Conservation (phyloP, 805 yeast species). For the Wickerhamomyces xylosicus region DNA sequence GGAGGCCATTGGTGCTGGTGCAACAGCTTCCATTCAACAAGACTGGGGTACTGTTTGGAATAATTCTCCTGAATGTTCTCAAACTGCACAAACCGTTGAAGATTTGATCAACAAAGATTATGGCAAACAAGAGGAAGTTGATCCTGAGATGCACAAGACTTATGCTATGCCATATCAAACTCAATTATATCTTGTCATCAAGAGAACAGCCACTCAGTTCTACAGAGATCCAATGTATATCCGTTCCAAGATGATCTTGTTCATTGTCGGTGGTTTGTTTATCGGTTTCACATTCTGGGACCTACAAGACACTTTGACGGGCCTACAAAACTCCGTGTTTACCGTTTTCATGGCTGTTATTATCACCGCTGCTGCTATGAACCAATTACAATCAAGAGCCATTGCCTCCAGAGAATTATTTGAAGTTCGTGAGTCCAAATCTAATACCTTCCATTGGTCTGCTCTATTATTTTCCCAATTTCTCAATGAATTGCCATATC, state of each 20-base stretch:
- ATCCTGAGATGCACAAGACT: conserved; percentile 12
- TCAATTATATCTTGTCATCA: conserved; percentile 31
- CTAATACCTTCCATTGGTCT: conserved; percentile 71
- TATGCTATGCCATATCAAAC: conserved; percentile 31
- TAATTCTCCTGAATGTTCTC: conserved; percentile 26
- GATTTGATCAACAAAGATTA: conserved; percentile 4
- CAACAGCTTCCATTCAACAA: conserved; percentile 40
- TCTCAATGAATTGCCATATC: conserved; percentile 53
- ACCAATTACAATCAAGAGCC: conserved; percentile 57
- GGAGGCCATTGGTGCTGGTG: conserved; percentile 74
- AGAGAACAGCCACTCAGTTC: conserved; percentile 32
- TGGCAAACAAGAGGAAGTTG: conserved; percentile 1
- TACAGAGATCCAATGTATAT: conserved; percentile 59
- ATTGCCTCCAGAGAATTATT: conserved; percentile 49
- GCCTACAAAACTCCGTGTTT: conserved; percentile 54
- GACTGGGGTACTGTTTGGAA: conserved; percentile 61
- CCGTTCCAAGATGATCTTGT: conserved; percentile 45
- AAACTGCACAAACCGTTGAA: conserved; percentile 21
- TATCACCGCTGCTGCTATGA: conserved; percentile 45
- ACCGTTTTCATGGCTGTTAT: conserved; percentile 51
- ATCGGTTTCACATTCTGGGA: conserved; percentile 70
- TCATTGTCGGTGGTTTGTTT: conserved; percentile 47
- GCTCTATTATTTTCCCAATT: conserved; percentile 43
- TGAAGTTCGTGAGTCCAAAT: conserved; percentile 63
- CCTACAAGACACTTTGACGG: conserved; percentile 39